These are phyloP conservation scores for Nicotiana obtusifolia DNA, from an alignment of 257 asterid genomes.

Conservation along the genomic window DNA sequence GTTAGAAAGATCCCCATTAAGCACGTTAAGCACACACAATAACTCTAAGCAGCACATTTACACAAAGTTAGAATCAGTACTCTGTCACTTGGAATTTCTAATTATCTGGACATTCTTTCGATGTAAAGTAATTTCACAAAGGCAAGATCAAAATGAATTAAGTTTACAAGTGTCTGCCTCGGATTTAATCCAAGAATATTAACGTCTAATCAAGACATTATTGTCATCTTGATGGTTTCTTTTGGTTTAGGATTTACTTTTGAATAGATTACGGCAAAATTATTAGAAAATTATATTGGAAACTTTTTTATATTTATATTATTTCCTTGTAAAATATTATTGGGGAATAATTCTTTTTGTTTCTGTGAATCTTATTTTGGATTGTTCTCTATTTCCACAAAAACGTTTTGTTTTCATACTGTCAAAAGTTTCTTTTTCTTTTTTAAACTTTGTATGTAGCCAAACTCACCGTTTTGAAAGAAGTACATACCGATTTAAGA, in stretches of 20 bases:
- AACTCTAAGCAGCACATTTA: not conserved
- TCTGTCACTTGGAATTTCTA: not conserved
- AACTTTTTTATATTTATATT: too few relatives aligned
- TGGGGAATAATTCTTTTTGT: not conserved
- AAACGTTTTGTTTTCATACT: not conserved
- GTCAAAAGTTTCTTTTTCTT: too few relatives aligned
- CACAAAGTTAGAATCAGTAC: not conserved
- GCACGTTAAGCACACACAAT: not conserved
- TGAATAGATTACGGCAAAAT: too few relatives aligned
- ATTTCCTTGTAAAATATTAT: not conserved
- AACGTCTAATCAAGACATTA: not conserved
- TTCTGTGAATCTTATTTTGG: not conserved
- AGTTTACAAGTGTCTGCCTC: not conserved
- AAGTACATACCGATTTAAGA: too few relatives aligned
- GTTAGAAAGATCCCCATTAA: too few relatives aligned
- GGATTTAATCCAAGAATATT: not conserved
- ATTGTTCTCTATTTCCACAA: not conserved
- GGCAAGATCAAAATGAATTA: not conserved
- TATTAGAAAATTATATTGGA: too few relatives aligned
- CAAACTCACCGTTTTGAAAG: too few relatives aligned
- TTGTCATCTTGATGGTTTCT: too few relatives aligned
- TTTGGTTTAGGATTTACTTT: not conserved
- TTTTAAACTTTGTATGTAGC: too few relatives aligned
- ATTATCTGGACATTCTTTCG: not conserved
- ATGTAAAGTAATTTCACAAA: not conserved